Conservation (phyloP, 2,329 filamentous ascomycete species). For the Colletotrichum somersetense region DNA sequence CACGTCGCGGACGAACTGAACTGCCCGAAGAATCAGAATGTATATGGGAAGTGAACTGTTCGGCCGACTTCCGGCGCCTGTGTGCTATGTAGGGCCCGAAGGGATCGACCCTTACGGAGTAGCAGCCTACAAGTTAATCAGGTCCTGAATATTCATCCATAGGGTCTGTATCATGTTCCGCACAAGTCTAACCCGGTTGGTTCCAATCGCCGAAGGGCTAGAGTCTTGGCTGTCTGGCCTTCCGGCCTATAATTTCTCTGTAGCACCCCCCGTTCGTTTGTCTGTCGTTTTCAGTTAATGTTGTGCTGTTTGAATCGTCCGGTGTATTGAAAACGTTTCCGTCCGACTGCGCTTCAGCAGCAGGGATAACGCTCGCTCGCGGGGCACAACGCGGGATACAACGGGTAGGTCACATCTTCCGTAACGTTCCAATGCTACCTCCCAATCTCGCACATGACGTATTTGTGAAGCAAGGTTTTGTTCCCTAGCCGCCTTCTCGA, state of each 20-base stretch:
- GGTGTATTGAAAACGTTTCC: constrained; percentile 27
- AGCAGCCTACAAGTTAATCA: background rate
- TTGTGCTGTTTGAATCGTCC: constrained; percentile 35
- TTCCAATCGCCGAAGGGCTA: background rate
- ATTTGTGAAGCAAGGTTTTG: constrained; percentile 22
- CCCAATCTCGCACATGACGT: constrained; percentile 25
- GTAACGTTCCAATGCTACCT: constrained; percentile 26
- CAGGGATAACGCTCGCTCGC: constrained; percentile 23
- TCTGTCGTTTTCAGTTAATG: constrained; percentile 27
- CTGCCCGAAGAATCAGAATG: constrained; percentile 3
- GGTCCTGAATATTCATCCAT: background rate
- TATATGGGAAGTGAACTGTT: constrained; percentile 7
- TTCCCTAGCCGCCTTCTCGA: background rate
- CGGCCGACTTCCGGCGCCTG: constrained; percentile 35
- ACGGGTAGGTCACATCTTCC: constrained; percentile 29
- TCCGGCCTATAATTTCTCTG: background rate
- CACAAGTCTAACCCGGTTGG: background rate
- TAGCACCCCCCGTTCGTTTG: background rate
- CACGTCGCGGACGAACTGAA: constrained; percentile 23
- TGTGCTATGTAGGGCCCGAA: background rate
- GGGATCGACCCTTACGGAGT: background rate
- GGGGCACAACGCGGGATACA: background rate
- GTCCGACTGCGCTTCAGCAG: constrained; percentile 7
- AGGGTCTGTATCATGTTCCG: background rate
- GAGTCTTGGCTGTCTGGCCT: background rate